Conservation (phyloP, 1,284 basidiomycete species). For the Salmacisia buchloeana region DNA sequence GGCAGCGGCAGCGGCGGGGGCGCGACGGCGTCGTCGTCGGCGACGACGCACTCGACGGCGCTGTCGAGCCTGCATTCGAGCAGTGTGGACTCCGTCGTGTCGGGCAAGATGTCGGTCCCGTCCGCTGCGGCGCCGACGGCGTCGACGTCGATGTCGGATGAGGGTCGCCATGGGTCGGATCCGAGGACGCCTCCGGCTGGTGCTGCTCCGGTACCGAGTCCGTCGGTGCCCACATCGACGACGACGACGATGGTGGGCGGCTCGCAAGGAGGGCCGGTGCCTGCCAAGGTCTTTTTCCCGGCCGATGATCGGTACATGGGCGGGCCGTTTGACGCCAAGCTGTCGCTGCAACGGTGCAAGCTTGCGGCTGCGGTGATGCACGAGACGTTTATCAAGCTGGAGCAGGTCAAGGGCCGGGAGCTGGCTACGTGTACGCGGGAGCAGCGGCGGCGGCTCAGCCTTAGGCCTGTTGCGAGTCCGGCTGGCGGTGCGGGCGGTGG, state of each 20-base stretch:
- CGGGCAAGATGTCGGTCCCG: not conserved
- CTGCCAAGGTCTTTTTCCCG: slow-evolving; percentile 3
- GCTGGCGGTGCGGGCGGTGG: slow-evolving; percentile 17
- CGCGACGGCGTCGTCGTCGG: slow-evolving; percentile 16
- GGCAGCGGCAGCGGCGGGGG: not conserved
- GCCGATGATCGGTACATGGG: slow-evolving; percentile 22
- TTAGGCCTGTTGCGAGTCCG: not conserved
- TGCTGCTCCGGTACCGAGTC: too few relatives aligned
- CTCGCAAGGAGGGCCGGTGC: slow-evolving; percentile 12
- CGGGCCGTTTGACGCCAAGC: slow-evolving; percentile 31
- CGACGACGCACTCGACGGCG: slow-evolving; percentile 2
- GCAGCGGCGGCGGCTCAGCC: slow-evolving; percentile 23
- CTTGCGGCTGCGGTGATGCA: slow-evolving; percentile 35
- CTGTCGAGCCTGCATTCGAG: slow-evolving; percentile 5
- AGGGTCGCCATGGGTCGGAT: too few relatives aligned
- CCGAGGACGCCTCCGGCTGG: too few relatives aligned
- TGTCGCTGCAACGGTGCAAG: slow-evolving; percentile 31
- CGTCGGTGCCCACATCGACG: slow-evolving; percentile 2
- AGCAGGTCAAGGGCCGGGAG: slow-evolving; percentile 18
- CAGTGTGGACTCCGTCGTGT: not conserved
- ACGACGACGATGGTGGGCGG: slow-evolving; percentile 17
- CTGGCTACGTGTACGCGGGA: slow-evolving; percentile 18
- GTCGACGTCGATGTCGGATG: not conserved
- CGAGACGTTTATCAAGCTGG: slow-evolving; percentile 14
- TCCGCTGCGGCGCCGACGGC: not conserved